Base-by-base conservation (phyloP, 2,329 filamentous ascomycete species). In the Beauveria bassiana region DNA sequence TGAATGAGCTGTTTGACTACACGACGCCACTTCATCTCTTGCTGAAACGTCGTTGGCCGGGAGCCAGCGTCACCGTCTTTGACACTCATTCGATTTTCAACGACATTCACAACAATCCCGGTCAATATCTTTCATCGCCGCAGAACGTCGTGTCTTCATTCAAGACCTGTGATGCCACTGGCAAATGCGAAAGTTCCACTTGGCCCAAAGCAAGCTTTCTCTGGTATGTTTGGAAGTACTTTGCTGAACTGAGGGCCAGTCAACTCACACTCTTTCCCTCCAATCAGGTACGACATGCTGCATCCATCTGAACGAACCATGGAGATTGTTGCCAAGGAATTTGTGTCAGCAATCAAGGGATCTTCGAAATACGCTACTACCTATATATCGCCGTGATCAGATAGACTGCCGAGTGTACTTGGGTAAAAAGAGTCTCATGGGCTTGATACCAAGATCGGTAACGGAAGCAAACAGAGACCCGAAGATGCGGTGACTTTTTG, bases 251-350 rank as follows among this genome's bases (percentile, higher is more conserved):
- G 10, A 34, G 10, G 34, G 12, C 9, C 22, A 42, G 5, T 18
- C 5, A 42, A 24, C 55, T 40, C 1, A 49, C 43, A 1, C 1
- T 5, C 26, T 40, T 58, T 40, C 1, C 2, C 5, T 3, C 16
- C 7, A 24, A 20, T n/a, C 47, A 77, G 74, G 74, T 81, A 80
- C 67, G 89, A 93, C 72, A 82, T 86, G 69, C 71, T 93, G 69
- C 90, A 93, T 75, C 88, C 88, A 0, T 86, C 85, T 34, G 80
- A 86, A 72, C 82, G 84, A 72, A 81, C 86, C 72, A 71, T 73
- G 45, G 69, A 75, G 61, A 70, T 78, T 42, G 71, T 79, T 53
- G 76, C 72, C 7, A 61, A 72, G 20, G 69, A 77, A 59, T 80
- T 81, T 60, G 67, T 78, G 31, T 72, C 76, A 5, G 72, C 75